Conservation (phyloP, 768 basidiomycete genomes). For the Termitomyces sp. region DNA sequence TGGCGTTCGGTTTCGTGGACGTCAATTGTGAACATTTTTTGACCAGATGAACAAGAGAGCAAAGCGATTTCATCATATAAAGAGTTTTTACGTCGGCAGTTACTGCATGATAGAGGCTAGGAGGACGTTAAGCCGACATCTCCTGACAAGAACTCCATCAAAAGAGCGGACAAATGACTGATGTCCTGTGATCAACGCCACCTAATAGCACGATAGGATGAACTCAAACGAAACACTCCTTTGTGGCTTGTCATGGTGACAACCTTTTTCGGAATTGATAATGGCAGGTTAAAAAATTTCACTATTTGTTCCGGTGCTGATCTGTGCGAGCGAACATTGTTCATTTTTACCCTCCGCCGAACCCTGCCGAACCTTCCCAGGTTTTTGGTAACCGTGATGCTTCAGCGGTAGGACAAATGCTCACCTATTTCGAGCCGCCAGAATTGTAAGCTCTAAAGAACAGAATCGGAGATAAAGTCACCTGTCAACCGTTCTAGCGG, state of each 20-base stretch:
- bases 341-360: too few relatives aligned
- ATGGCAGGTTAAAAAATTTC: too few relatives aligned
- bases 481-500: neutral
- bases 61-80: neutral
- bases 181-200: neutral
- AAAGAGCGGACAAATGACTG: neutral
- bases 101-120: neutral
- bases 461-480: neutral
- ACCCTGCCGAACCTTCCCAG: too few relatives aligned
- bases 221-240: neutral
- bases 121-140: neutral
- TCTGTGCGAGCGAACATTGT: too few relatives aligned
- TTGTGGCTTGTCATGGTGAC: neutral
- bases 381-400: too few relatives aligned
- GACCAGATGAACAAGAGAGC: neutral
- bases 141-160: neutral
- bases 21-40: neutral
- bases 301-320: too few relatives aligned
- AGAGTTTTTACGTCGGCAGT: neutral
- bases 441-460: neutral
- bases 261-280: neutral
- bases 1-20: neutral
- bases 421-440: too few relatives aligned
- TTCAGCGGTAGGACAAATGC: too few relatives aligned
- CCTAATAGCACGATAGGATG: neutral